Evolutionary conservation across 2,329 filamentous ascomycete species (phyloP), one percentile per base, ranked within the genome.

Genomic region (Hawksworthiomyces lignivorus): DNA sequence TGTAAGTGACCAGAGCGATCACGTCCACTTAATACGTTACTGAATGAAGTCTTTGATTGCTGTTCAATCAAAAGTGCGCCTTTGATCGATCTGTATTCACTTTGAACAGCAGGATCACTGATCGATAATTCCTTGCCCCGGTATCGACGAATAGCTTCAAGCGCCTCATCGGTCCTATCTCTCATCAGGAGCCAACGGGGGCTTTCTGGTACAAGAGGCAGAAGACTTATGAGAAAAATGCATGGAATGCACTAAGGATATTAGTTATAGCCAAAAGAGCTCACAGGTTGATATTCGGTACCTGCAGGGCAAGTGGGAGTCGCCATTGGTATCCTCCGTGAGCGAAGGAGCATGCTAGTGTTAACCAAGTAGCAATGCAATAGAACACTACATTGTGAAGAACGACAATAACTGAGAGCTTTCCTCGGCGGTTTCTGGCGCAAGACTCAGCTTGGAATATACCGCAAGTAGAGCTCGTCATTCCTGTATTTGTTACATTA

Each of bases 361-460:
- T 37, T 6, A 37, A 17, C 35, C 35, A 37, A 4, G 35, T 37
- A 17, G 24, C 35, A 4, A 37, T 22, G 17, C 35, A 37, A 26
- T 37, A 37, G 24, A 37, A 37, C 17, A 37, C 35, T 15, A 37
- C 35, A 14, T 37, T 37, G 26, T 37, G 35, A 4, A 37, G 18
- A 17, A 37, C 35, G 26, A 37, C 35, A 18, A 37, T 37, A 17
- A 37, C 35, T 3, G 35, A 37, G 6, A 37, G 35, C 12, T 18
- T 17, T 9, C 35, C 35, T 18, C 35, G 24, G 26, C 35, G 35
- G 35, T 37, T 18, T 11, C 35, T 28, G 17, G 35, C 35, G 26
- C 35, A 37, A 12, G 35, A 37, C 17, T 37, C 35, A 12, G 35
- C 35, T 17, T 37, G 35, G 35, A 37, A 37, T 15, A 37, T 37